These are phyloP conservation scores for Leccinum variicolor DNA, from an alignment of 768 basidiomycete genomes.

Conservation along the genomic window DNA sequence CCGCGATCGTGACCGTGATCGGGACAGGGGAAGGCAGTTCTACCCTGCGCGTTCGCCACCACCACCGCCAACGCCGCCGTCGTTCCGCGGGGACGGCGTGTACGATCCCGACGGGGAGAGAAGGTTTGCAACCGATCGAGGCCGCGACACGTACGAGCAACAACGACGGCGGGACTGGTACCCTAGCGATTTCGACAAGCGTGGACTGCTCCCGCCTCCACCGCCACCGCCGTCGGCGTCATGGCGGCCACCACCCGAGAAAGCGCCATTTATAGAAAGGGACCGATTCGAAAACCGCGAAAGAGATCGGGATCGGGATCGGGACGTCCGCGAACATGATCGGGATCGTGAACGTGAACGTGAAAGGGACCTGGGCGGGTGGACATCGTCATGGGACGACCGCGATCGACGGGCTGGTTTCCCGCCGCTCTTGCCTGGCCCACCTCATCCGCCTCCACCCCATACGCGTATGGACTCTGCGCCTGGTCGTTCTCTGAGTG, in stretches of 20 bases:
- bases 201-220: slow-evolving; percentile 11
- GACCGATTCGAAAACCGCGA: slow-evolving; percentile 39
- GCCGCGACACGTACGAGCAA: slow-evolving; percentile 31
- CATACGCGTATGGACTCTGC: slow-evolving; percentile 14
- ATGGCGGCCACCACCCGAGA: slow-evolving; percentile 34
- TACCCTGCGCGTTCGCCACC: slow-evolving; percentile 33
- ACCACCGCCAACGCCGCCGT: slow-evolving; percentile 6
- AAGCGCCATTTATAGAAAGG: slow-evolving; percentile 30
- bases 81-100: slow-evolving; percentile 22
- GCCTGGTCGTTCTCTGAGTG: slow-evolving; percentile 24
- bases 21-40: slow-evolving; percentile 28
- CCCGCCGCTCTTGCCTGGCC: slow-evolving; percentile 14
- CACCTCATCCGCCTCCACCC: too few relatives aligned
- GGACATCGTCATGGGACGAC: slow-evolving; percentile 34
- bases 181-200: slow-evolving; percentile 41
- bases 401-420: slow-evolving; percentile 35
- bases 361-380: slow-evolving; percentile 17
- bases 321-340: slow-evolving; percentile 33
- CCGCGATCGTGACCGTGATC: slow-evolving; percentile 28
- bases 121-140: slow-evolving; percentile 28
- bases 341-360: slow-evolving; percentile 41
- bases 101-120: slow-evolving; percentile 35
- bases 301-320: slow-evolving; percentile 24
- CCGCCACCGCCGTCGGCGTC: slow-evolving; percentile 5
- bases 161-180: slow-evolving; percentile 30